Base-by-base conservation (phyloP, 2,329 filamentous ascomycete genomes). In the Pseudocercospora vitis region DNA sequence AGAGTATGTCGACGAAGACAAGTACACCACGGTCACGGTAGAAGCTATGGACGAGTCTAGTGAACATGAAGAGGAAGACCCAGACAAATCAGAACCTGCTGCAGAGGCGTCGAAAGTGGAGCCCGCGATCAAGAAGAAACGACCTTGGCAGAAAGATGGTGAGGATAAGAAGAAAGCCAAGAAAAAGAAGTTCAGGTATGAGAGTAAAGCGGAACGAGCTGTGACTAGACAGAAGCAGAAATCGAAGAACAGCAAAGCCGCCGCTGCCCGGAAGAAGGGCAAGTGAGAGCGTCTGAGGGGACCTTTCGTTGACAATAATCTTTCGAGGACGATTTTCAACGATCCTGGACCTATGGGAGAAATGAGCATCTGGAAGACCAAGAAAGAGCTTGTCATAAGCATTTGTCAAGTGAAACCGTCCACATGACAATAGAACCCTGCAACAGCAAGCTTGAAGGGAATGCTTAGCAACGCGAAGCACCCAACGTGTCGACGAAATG, bases 1-100 rank as follows among this genome's bases (percentile, higher is more conserved):
- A 62, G 91, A 97, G 71, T 99, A 96, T 73, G 83, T 96, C 61
- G 94, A 99, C 71, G 94, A 97, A 70, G 92, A 96, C 71, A 88
- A 88, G 68, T 96, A 90, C 70, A 97, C 94, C 0, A 96, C 90
- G 0, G 94, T 99, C 21, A 96, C 89, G 0, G 85, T 99, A 1
- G 92, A 96, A 70, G 87, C 88, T 8, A 90, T 99, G 62, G 87
- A 86, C 58, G 71, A 72, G 3, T 70, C 75, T n/a, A 53, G 71
- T 66, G 55, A 68, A 0, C 70, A 67, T 2, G 68, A 67, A 16
- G 73, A 70, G 26, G 69, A 68, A 39, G 58, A 31, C 19, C 16
- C 16, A 68, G 62, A 65, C 56, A 64, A 63, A 40, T 68, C 23
- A 14, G 46, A 31, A 35, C 4, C 29, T 67, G 54, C 48, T 11